These are phyloP conservation scores for Vicia villosa DNA, from an alignment of 306 rosid genomes.

Conservation along the genomic window DNA sequence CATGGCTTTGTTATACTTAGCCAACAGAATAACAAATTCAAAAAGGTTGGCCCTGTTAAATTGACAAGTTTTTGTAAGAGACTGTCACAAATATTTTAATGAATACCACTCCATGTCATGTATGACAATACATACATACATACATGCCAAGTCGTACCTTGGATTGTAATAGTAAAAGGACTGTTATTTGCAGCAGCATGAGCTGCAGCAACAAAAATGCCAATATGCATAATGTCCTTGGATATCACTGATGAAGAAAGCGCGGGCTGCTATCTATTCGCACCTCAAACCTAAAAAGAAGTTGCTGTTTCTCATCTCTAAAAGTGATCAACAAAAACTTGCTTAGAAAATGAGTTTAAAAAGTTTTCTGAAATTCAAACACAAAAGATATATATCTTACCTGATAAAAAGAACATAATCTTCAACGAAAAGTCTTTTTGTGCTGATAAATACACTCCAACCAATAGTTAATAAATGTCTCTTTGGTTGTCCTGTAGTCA, in stretches of 20 bases:
- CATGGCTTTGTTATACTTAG: slow-evolving; percentile 91
- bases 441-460: too few relatives aligned
- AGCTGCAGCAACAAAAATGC: slow-evolving; percentile 98
- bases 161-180: slow-evolving; percentile 94
- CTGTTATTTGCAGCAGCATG: slow-evolving; percentile 97
- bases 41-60: slow-evolving; percentile 91
- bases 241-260: slow-evolving; percentile 92
- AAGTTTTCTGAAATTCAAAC: slow-evolving; percentile 27
- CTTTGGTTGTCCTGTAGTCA: too few relatives aligned
- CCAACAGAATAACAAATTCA: slow-evolving; percentile 90
- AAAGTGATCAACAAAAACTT: slow-evolving; percentile 18
- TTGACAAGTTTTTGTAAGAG: slow-evolving; percentile 37
- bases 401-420: slow-evolving; percentile 98
- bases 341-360: slow-evolving; percentile 30
- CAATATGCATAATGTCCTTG: slow-evolving; percentile 98
- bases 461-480: too few relatives aligned
- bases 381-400: slow-evolving; percentile 45
- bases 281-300: slow-evolving; percentile 93
- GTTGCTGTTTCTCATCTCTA: slow-evolving; percentile 92
- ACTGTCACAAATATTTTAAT: slow-evolving; percentile 32
- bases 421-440: slow-evolving; percentile 91
- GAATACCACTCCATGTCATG: slow-evolving; percentile 20
- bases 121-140: slow-evolving; percentile 25
- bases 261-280: slow-evolving; percentile 92
- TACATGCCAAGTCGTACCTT: slow-evolving; percentile 55